Base-by-base conservation (phyloP, 1,284 basidiomycete species). In the Puccinia triticina region DNA sequence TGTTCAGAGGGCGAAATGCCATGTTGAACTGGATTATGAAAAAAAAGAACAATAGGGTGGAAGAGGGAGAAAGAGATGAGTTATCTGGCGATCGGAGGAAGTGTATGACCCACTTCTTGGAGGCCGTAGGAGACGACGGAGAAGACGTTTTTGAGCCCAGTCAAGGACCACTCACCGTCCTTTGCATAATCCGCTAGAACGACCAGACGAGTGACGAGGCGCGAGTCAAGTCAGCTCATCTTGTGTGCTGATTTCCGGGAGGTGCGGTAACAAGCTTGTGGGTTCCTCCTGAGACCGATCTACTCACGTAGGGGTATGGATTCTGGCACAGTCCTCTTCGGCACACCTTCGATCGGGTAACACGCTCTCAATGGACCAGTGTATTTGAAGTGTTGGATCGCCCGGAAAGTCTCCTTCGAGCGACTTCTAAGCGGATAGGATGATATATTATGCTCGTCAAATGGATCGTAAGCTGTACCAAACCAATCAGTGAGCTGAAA, bases 141-240 rank as follows among this genome's bases (percentile, higher is more conserved):
- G 43, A 81, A 64, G n/a, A 81, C 71, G 48, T 81, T 81, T 32
- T 48, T 61, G n/a, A 81, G 55, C 12, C 79, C 79, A 46, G 55
- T 61, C 53, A 81, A n/a, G 11, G 79, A 81, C 67, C 67, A 81
- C 79, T 81, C 79, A 81, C 79, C 67, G 61, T 81, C 79, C 59
- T 73, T 73, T 34, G 59, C 79, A 74, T 81, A 81, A 81, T 81
- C 79, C 26, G 79, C 79, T 81, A 40, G 61, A 64, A 16, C 12
- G 34, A 64, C 34, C 26, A 23, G 48, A 50, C 48, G 48, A 21
- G 18, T 50, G 5, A 11, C 18, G 48, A 18, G 48, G 48, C 23
- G 59, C n/a, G 29, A 26, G n/a, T 29, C n/a, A 71, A 43, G 12
- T 40, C 4, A 69, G n/a, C n/a, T n/a, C n/a, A n/a, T n/a, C n/a